Base-by-base conservation (phyloP, 331 rosid species). In the Saraca asoca region DNA sequence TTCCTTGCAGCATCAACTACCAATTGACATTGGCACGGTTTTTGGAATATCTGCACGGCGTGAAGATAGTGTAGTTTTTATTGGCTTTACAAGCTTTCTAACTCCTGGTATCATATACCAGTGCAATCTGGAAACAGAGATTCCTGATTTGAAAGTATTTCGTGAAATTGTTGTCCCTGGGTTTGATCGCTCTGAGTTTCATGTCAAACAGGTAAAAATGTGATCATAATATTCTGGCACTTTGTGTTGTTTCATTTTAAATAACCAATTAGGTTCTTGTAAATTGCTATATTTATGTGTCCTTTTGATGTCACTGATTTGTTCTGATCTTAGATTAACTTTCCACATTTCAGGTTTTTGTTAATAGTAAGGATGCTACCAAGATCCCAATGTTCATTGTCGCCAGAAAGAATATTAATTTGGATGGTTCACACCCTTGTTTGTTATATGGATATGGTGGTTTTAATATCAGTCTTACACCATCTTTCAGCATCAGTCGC, bases 341-440 rank as follows among this genome's bases (percentile, higher is more conserved):
- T 49, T 75, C 13, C 31, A 17, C 54, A 70, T 50, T 83, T 67
- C 88, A 93, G 98, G 96, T 87, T 68, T 93, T 90, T 55, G 69
- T 82, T 14, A 81, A 79, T 58, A 81, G 98, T 79, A 93, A 85
- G 76, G 98, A 93, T 70, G 96, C 89, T 64, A 80, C 86, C 34
- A 80, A 84, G 76, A 88, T 90, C 61, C 98, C 98, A 63, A 61
- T 83, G 59, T 93, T 93, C 77, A 70, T 93, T 59, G 89, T 93
- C 51, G 85, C 95, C 16, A 82, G 49, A 75, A 80, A 63, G 83
- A 76, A 80, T 71, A 82, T 88, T 75, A 19, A 10, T 58, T 81
- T 93, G 86, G 91, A 90, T 81, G 90, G 97, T 51, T 93, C 97
- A 12, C 95, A 93, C 79, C 96, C 97, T 7, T 93, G 97, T 71